These are phyloP conservation scores for Melampsora abietis-canadensis DNA, from an alignment of 1,284 basidiomycete genomes.

Conservation along the genomic window DNA sequence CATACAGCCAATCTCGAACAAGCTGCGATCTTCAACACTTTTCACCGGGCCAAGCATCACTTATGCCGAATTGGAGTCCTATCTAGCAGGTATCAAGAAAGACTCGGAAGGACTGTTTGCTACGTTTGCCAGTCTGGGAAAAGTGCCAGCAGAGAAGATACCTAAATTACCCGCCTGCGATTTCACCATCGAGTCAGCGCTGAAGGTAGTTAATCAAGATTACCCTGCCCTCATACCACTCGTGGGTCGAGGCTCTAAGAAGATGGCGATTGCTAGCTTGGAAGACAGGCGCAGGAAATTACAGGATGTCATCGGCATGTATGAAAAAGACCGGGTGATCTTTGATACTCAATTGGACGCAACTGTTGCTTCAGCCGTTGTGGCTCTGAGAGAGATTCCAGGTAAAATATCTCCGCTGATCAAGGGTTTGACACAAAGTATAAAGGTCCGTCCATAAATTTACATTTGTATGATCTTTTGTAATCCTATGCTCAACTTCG, in stretches of 20 bases:
- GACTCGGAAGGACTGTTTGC: conserved; percentile 78
- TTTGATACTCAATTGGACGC: conserved; percentile 85
- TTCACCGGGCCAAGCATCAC: conserved; percentile 68
- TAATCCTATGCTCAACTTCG: neutral
- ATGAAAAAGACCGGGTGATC: conserved; percentile 75
- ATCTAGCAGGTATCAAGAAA: conserved; percentile 72
- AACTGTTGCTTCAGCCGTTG: conserved; percentile 82
- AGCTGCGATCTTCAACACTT: conserved; percentile 64
- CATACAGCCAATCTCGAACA: conserved; percentile 37
- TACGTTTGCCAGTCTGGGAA: conserved; percentile 78
- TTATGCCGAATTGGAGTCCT: conserved; percentile 86
- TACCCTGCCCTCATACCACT: conserved; percentile 81
- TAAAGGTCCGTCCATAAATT: conserved; percentile 66
- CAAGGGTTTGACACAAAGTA: conserved; percentile 93
- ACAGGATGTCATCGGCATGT: conserved; percentile 73
- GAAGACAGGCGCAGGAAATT: conserved; percentile 74
- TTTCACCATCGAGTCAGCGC: conserved; percentile 64
- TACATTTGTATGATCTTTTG: neutral
- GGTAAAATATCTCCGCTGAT: conserved; percentile 94
- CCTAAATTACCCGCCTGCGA: conserved; percentile 75
- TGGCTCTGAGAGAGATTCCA: conserved; percentile 76
- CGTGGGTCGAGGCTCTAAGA: conserved; percentile 71
- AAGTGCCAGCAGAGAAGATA: conserved; percentile 72
- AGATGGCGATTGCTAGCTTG: conserved; percentile 66
- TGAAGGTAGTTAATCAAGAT: conserved; percentile 54